Base-by-base conservation (phyloP, 2,329 filamentous ascomycete species). In the Calonectria hongkongensis region DNA sequence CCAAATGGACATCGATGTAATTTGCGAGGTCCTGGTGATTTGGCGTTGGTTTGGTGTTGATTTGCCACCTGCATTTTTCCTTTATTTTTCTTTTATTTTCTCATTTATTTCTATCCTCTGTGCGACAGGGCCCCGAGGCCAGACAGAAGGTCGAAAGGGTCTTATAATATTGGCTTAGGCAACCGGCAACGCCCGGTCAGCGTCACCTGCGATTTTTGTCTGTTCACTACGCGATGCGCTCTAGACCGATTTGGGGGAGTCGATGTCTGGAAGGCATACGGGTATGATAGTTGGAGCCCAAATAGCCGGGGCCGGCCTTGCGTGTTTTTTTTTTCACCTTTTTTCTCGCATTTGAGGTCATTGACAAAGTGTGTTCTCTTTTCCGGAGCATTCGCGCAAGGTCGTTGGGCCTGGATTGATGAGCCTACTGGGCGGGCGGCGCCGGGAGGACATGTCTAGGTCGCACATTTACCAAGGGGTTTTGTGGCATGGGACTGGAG, bases 21-120 rank as follows among this genome's bases (percentile, higher is more conserved):
- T 85, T 82, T 84, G 82, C 83, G 83, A 84, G 82, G 78, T 79
- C 77, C 82, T 80, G 80, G 83, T 83, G 83, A 84, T 86, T 81
- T 80, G 86, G 87, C 85, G 86, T 88, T 83, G 80, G 79, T 79
- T 78, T 81, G 76, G 81, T 79, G 81, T 82, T 82, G 80, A 80
- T 82, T 80, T 83, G 80, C 79, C 75, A 77, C 77, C 80, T 78
- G 77, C 75, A 79, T 80, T 80, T 80, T 79, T 76, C 73, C 68
- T 66, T 76, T 80, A 50, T 54, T 76, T 75, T 76, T 74, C 58
- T 76, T 77, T 76, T 13, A 36, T 68, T 73, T 70, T 73, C 65
- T 71, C 30, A 33, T 33, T 73, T 73, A 73, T 72, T 66, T 56
- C 70, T 51, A 36, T 63, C 58, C 62, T 56, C 36, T 63, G 45